Evolutionary conservation across 2,329 filamentous ascomycete species (phyloP).

Genomic region (Aspergillus phoenicis): DNA sequence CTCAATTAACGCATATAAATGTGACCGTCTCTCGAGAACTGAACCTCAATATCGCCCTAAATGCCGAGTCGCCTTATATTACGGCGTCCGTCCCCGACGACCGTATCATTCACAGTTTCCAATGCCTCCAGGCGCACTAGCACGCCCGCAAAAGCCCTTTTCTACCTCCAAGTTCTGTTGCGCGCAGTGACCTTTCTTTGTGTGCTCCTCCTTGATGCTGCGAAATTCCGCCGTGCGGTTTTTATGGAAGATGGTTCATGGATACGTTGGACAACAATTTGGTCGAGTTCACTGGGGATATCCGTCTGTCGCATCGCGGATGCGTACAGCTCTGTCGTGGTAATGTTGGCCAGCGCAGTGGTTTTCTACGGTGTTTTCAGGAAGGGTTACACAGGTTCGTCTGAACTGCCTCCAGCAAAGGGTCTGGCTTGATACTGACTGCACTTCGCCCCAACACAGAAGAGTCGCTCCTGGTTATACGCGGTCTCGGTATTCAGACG

Average conservation of each 20-base stretch:
- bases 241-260: constrained; percentile 30
- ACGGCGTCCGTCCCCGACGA: constrained; percentile 73
- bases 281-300: constrained; percentile 37
- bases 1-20: neutral
- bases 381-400: constrained; percentile 55
- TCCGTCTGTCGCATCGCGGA: constrained; percentile 41
- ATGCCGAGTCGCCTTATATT: constrained; percentile 62
- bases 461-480: constrained; percentile 85
- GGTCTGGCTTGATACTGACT: constrained; percentile 12
- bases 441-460: constrained; percentile 55
- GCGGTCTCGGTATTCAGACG: constrained; percentile 89
- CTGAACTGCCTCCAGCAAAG: neutral
- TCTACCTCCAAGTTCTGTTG: constrained; percentile 48
- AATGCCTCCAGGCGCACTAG: constrained; percentile 64
- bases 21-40: no score
- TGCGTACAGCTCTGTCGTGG: constrained; percentile 44
- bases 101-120: constrained; percentile 89
- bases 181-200: constrained; percentile 48
- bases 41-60: neutral
- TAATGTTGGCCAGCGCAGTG: constrained; percentile 42
- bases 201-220: constrained; percentile 41
- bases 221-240: constrained; percentile 34
- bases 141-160: constrained; percentile 49
- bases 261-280: constrained; percentile 35
- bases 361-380: constrained; percentile 50